These are phyloP conservation scores for Globisporangium sylvaticum DNA, from an alignment of 352 stramenopile genomes.

Conservation along the genomic window DNA sequence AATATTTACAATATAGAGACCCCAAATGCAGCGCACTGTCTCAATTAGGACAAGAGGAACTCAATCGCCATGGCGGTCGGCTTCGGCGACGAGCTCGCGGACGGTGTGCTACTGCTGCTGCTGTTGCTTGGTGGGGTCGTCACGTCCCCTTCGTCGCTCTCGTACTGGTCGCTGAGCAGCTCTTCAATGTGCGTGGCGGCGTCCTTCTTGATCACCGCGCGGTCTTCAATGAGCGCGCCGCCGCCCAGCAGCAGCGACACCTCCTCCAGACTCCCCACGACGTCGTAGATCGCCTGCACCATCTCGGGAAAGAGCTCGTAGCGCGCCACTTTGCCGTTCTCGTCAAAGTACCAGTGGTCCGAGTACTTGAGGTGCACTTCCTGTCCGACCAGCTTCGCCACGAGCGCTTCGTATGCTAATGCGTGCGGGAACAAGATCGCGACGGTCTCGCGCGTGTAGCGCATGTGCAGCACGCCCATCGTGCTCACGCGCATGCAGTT, in stretches of 20 bases:
- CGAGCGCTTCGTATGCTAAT: conserved; percentile 21
- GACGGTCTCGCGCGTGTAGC: conserved; percentile 31
- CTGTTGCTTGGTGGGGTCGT: background rate
- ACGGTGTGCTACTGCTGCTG: background rate
- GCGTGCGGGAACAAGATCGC: conserved; percentile 35
- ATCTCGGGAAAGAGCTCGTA: conserved; percentile 25
- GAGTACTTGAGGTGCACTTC: conserved; percentile 27
- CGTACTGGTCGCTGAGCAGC: background rate
- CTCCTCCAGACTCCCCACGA: conserved; percentile 23
- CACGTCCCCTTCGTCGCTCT: background rate
- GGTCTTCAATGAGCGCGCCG: conserved; percentile 11
- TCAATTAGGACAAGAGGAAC: conserved; percentile 14
- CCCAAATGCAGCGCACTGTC: background rate
- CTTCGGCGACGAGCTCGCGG: background rate
- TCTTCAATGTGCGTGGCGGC: background rate
- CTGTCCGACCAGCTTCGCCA: conserved; percentile 26
- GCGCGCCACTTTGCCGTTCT: conserved; percentile 12
- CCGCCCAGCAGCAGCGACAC: conserved; percentile 22
- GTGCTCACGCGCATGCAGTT: conserved; percentile 17
- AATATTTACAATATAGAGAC: too few species aligned
- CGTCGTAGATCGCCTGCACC: conserved; percentile 26
- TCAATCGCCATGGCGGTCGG: conserved; percentile 9
- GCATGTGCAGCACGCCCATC: conserved; percentile 26
- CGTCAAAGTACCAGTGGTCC: conserved; percentile 30
- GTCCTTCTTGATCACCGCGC: conserved; percentile 1